A percentile compares a stretch with the other conserved stretches of the same genome.
Conservation (phyloP, 2,329 filamentous ascomycete species). For the Monilinia fructigena region DNA sequence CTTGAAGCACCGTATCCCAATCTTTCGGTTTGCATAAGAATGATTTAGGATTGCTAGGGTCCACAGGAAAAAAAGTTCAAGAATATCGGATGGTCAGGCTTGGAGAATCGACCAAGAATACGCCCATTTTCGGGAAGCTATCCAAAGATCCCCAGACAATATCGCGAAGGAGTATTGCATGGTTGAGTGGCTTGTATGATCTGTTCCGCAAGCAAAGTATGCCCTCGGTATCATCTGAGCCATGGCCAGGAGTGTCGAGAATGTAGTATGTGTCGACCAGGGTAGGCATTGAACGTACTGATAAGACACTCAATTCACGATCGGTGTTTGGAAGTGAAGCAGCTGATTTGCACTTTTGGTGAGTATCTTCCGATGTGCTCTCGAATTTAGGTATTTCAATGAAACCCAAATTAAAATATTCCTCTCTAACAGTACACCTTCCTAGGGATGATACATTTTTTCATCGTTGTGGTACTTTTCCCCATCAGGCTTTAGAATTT, state of each 20-base stretch:
- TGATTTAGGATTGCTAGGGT: not conserved
- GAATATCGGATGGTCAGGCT: not conserved
- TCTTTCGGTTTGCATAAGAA: not conserved
- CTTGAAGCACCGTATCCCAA: not conserved
- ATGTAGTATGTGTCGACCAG: not conserved
- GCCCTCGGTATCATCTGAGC: not conserved
- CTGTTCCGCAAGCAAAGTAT: not conserved
- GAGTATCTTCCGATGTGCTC: too few relatives aligned
- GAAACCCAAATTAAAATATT: not conserved
- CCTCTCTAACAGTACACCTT: too few relatives aligned
- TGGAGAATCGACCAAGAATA: not conserved
- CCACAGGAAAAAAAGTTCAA: not conserved
- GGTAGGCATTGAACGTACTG: not conserved
- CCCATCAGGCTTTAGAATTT: too few relatives aligned
- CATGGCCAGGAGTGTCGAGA: not conserved
- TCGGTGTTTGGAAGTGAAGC: not conserved
- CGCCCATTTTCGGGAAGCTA: not conserved
- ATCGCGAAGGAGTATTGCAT: not conserved
- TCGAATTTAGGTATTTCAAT: not conserved
- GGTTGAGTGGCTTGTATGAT: not conserved
- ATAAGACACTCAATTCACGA: not conserved
- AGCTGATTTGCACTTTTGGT: not conserved
- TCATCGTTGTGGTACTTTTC: too few relatives aligned
- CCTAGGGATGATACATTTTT: too few relatives aligned
- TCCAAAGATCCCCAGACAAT: too few relatives aligned